Evolutionary conservation across 192 early-diverging fungal species (phyloP), one percentile per base, ranked within the genome.

Genomic region (Coemansia sp.): DNA sequence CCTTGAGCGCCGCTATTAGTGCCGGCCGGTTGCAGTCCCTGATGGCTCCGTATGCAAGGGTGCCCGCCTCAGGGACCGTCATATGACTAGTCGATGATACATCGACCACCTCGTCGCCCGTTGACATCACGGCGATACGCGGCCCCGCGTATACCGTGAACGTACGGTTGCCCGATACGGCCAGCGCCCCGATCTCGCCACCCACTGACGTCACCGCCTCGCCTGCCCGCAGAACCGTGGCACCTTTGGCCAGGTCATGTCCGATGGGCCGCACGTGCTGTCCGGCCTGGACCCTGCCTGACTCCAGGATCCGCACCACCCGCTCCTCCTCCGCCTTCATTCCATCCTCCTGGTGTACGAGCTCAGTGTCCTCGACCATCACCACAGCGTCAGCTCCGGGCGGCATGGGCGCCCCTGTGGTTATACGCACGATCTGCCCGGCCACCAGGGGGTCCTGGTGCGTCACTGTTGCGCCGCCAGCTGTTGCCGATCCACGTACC

Each of bases 321-420:
- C 88, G 79, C 30, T 78, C 59, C 25, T 82, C 81, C 13, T 84
- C 86, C 1, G 80, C 83, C 0, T 75, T 62, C 37, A 68, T 66
- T 2, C 28, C 50, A 31, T 7, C 28, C 14, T 33, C 25, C 11
- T 50, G 6, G 25, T 25, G 23, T n/a, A 98, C 71, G 41, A 98
- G 74, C 48, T 74, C 63, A 2, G 96, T 97, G 57, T 97, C 88
- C 66, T 98, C 96, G 17, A 97, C 89, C 96, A 98, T 98, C 14
- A 97, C 89, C n/a, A 98, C 90, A 10, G 93, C 94, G 34, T 85
- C 86, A 0, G 96, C 92, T 6, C 91, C 91, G 3, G 67, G 70
- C 2, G 94, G 95, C 6, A 98, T 59, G 29, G 90, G 84, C 0
- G 91, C 96, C 13, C 96, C 96, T 0, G 96, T 97, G 8, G 93